phyloP scores from a whole-genome alignment of 345 rosid genomes.

The Atalantia buxifolia region DNA sequence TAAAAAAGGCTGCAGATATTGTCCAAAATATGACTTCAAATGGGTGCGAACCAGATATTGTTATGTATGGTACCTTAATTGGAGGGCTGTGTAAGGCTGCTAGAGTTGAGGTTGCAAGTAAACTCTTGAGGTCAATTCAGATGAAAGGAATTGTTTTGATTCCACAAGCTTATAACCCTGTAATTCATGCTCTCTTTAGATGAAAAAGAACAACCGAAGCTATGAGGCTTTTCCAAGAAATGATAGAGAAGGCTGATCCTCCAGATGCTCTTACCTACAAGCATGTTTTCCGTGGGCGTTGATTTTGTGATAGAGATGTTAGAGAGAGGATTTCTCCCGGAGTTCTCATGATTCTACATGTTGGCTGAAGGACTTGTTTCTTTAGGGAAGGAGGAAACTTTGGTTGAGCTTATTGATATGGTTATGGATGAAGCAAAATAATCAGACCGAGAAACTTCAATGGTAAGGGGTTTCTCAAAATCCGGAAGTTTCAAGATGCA shows the following conservation, averaged over 20 bases:
- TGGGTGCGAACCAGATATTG: conserved; percentile 79
- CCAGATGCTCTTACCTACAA: conserved; percentile 62
- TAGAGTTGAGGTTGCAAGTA: conserved; percentile 67
- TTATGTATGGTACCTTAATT: conserved; percentile 78
- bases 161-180: conserved; percentile 82
- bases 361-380: conserved; percentile 83
- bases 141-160: conserved; percentile 72
- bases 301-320: conserved; percentile 71
- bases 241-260: conserved; percentile 54
- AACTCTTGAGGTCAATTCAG: conserved; percentile 67
- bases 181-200: conserved; percentile 69
- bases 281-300: conserved; percentile 76
- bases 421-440: conserved; percentile 70
- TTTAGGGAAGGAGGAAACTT: conserved; percentile 64
- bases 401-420: conserved; percentile 53
- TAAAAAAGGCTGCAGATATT: conserved; percentile 80
- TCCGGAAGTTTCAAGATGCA: conserved; percentile 69
- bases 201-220: conserved; percentile 64
- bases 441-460: conserved; percentile 49
- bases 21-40: conserved; percentile 77
- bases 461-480: conserved; percentile 74
- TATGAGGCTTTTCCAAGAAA: conserved; percentile 75
- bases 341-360: conserved; percentile 69
- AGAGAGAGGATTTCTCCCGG: conserved; percentile 65
- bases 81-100: conserved; percentile 87